Evolutionary conservation across 306 rosid genomes (phyloP).

Genomic region (Quercus rubra): DNA sequence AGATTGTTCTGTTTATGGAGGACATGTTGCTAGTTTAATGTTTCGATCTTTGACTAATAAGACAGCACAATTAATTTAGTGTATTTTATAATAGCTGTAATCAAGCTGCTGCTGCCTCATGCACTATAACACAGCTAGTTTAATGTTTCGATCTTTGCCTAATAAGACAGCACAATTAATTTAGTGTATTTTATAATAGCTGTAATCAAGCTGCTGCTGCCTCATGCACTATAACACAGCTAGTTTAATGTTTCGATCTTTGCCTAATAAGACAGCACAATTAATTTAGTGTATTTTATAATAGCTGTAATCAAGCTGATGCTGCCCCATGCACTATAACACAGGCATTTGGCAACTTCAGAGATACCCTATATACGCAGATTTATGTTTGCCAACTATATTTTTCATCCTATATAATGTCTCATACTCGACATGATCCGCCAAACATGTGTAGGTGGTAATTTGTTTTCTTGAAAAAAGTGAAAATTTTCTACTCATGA

Average conservation of each 20-base stretch:
- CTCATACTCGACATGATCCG: not conserved
- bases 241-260: conserved; percentile 10
- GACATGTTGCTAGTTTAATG: conserved; percentile 35
- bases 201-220: too few species aligned
- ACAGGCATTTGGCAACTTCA: conserved; percentile 48
- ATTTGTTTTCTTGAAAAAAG: not conserved
- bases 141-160: not conserved
- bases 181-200: too few species aligned
- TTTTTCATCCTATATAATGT: not conserved
- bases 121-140: not conserved
- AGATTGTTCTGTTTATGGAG: conserved; percentile 56
- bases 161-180: too few species aligned
- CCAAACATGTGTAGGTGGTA: not conserved
- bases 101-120: too few species aligned
- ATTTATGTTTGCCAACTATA: not conserved
- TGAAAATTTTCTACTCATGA: not conserved
- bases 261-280: not conserved
- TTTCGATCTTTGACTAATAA: too few species aligned
- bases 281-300: conserved; percentile 19
- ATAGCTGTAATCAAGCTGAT: conserved; percentile 25
- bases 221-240: not conserved
- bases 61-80: too few species aligned
- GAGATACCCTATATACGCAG: not conserved
- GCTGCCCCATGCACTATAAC: conserved; percentile 24
- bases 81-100: too few species aligned